Evolutionary conservation across 2,329 filamentous ascomycete genomes (phyloP).

Genomic region (Alternaria gaisen): DNA sequence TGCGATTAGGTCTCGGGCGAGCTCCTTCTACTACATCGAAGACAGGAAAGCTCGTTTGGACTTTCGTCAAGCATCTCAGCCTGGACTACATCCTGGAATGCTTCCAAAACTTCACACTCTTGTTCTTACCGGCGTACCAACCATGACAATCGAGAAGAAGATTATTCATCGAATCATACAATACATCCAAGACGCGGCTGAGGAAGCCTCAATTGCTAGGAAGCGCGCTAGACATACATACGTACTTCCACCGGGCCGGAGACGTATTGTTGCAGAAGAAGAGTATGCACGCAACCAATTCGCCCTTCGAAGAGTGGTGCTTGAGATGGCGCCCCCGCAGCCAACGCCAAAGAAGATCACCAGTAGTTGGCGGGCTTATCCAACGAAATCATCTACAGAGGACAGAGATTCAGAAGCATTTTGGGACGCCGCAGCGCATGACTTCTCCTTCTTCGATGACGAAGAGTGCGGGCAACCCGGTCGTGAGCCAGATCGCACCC

Average conservation of each 20-base stretch:
- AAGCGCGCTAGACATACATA: conserved; percentile 66
- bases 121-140: conserved; percentile 65
- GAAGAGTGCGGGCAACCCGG: conserved; percentile 63
- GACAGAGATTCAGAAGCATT: conserved; percentile 67
- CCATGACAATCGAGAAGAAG: conserved; percentile 53
- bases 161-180: conserved; percentile 55
- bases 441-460: conserved; percentile 70
- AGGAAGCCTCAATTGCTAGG: conserved; percentile 62
- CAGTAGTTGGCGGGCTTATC: conserved; percentile 56
- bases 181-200: conserved; percentile 66
- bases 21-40: conserved; percentile 38
- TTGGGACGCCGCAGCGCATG: conserved; percentile 66
- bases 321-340: conserved; percentile 56
- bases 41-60: conserved; percentile 42
- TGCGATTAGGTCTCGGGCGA: conserved; percentile 28
- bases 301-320: conserved; percentile 62
- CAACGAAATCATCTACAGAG: conserved; percentile 64
- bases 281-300: conserved; percentile 63
- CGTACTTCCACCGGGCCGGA: conserved; percentile 65
- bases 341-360: conserved; percentile 46
- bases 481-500: conserved; percentile 54
- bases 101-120: conserved; percentile 64
- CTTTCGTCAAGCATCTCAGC: conserved; percentile 44
- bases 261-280: conserved; percentile 58
- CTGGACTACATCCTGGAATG: conserved; percentile 62